Conservation (phyloP, 2,329 filamentous ascomycete genomes). For the Exophiala lecanii-corni region DNA sequence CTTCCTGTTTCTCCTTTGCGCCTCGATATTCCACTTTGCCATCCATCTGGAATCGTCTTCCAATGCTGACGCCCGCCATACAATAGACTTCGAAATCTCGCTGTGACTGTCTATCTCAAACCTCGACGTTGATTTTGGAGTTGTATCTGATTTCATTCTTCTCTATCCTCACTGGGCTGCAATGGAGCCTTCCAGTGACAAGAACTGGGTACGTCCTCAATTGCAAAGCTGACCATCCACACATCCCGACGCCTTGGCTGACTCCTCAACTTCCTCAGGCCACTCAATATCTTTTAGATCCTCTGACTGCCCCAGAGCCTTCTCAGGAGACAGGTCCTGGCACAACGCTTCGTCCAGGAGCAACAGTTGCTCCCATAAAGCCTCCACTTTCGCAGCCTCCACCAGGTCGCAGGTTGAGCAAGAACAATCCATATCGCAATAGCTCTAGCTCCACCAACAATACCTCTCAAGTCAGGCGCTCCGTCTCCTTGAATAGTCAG, state of each 20-base stretch:
- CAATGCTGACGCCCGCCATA: no score
- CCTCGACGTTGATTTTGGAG: no score
- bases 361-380: constrained; percentile 11
- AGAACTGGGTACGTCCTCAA: constrained; percentile 45
- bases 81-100: no score
- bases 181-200: constrained; percentile 39
- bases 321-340: constrained; percentile 63
- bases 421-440: constrained; percentile 25
- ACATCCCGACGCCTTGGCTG: not conserved
- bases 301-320: constrained; percentile 63
- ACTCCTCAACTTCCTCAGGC: no score
- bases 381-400: constrained; percentile 7
- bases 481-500: constrained; percentile 15
- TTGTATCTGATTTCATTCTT: no score
- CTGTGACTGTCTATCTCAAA: no score
- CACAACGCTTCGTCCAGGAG: constrained; percentile 43
- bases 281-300: constrained; percentile 63
- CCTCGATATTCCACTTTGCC: no score
- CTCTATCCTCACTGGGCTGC: no score
- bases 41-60: no score
- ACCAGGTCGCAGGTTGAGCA: constrained; percentile 17
- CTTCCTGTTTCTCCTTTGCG: no score
- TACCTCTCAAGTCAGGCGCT: constrained; percentile 14
- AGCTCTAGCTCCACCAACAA: constrained; percentile 9
- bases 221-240: not conserved